Evolutionary conservation across 1,284 basidiomycete genomes (phyloP), one percentile per base, ranked within the genome.

Genomic region (Fomes fomentarius): DNA sequence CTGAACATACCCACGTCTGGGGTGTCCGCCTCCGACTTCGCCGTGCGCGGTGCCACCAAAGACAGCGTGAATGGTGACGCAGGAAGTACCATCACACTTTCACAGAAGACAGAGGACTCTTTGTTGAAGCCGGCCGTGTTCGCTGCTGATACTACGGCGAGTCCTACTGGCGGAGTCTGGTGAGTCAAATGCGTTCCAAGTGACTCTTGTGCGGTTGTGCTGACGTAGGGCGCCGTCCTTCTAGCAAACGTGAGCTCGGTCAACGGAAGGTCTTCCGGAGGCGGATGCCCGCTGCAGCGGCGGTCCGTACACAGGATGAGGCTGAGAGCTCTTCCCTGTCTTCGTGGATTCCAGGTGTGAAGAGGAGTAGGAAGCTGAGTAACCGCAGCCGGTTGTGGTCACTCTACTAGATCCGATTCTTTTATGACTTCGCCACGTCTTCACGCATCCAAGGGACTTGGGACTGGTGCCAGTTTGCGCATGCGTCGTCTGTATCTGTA

Each of bases 321-420:
- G 14, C 19, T 11, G 8, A 35, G 28, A n/a, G 24, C 8, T 1
- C 11, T 21, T 24, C 30, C 43, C 21, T 47, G 21, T 24, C 37
- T 19, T 35, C 34, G 17, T 19, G 17, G 22, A 26, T 54, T 12
- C 53, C 43, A n/a, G 48, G 54, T 10, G n/a, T 58, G 24, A 34
- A 46, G n/a, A 47, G 51, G 14, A 53, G 57, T 12, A 50, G 51
- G 53, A 50, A 38, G 47, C 30, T 61, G 50, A 49, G 48, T 40
- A 34, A 49, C 52, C 60, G 60, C 39, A 54, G 57, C 51, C 44
- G 56, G 52, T 40, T 61, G 60, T 61, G 60, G 60, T 34, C 26
- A 4, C 28, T 58, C 40, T 52, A 57, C 50, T 61, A 35, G 54
- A 25, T 21, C 25, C 24, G 5, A n/a, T n/a, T n/a, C n/a, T n/a